Base-by-base conservation (phyloP, 495 filamentous ascomycete genomes). In the Bombardia bombarda region DNA sequence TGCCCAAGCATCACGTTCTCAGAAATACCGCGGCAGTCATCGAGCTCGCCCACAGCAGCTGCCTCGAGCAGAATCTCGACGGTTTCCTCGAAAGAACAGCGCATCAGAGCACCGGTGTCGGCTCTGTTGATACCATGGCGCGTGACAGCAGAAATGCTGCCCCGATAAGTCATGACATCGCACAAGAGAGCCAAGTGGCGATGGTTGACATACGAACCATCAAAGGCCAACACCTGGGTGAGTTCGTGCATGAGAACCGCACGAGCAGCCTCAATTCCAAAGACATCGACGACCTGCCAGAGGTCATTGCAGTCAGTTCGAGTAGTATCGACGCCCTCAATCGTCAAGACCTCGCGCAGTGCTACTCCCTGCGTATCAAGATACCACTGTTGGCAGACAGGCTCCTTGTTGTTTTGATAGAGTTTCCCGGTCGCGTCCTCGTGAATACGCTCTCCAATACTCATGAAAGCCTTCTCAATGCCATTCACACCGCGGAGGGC, bases 1-100 rank as follows among this genome's bases (percentile, higher is more conserved):
- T 99, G 92, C 46, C 92, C 92, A 51, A 99, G 74, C 79, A 99
- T 97, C 65, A 99, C 79, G 63, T 99, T 99, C 69, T 99, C 92
- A 1, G 90, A 96, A 19, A 99, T 86, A 70, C 92, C 92, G 43
- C 87, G 84, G 69, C 93, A 97, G 62, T 99, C 90, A 54, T 99
- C 92, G 16, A 97, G 74, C 62, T 99, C 92, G 57, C 92, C 92
- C 32, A 83, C 82, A 31, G 87, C 86, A 31, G 92, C 92, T 28
- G 92, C 92, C 46, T 99, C 92, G 22, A 96, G 75, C 20, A 99
- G 70, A 67, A 99, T 99, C 60, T 99, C 92, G 24, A 99, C 92
- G 0, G 92, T 99, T 56, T 99, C 93, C 68, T 99, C 92, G 66
- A 99, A 99, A 7, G 92, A 99, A 72, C 92, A 99, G 58, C 92